Conservation (phyloP, 352 stramenopile genomes). For the Pythium rhizo-oryzae region DNA sequence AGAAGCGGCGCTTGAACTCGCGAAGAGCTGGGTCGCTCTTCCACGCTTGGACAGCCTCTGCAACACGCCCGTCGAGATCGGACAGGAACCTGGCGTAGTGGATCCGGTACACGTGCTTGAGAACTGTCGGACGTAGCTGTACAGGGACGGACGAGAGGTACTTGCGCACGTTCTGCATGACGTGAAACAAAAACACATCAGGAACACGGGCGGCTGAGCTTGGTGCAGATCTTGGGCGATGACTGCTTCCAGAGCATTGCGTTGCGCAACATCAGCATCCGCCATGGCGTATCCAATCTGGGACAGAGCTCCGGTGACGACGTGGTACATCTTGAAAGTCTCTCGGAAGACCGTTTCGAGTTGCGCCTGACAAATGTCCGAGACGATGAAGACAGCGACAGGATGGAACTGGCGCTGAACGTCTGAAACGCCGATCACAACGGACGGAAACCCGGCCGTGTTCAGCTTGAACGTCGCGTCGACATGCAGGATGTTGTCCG, state of each 20-base stretch:
- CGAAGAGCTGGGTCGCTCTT: not conserved
- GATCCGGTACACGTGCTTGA: conserved; percentile 6
- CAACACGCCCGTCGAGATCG: not conserved
- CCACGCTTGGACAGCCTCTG: not conserved
- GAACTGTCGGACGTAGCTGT: not conserved
- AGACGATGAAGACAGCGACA: conserved; percentile 12
- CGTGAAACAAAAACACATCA: conserved; percentile 19
- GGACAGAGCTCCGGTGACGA: not conserved
- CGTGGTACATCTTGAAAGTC: conserved; percentile 1
- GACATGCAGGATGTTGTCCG: not conserved
- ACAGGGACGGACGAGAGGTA: not conserved
- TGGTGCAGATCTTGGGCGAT: conserved; percentile 7
- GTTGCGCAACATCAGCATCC: conserved; percentile 4
- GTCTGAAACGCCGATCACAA: conserved; percentile 11
- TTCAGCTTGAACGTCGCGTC: conserved; percentile 19
- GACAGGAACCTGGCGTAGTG: not conserved
- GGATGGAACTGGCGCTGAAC: conserved; percentile 7
- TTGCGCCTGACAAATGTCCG: conserved; percentile 1
- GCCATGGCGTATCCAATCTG: not conserved
- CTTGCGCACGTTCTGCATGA: conserved; percentile 13
- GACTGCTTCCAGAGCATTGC: not conserved
- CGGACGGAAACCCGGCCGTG: not conserved
- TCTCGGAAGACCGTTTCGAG: not conserved
- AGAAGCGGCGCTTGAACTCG: conserved; percentile 3
- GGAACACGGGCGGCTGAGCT: not conserved